Evolutionary conservation across 2,329 filamentous ascomycete species (phyloP).

Genomic region (Diaporthe helianthi): DNA sequence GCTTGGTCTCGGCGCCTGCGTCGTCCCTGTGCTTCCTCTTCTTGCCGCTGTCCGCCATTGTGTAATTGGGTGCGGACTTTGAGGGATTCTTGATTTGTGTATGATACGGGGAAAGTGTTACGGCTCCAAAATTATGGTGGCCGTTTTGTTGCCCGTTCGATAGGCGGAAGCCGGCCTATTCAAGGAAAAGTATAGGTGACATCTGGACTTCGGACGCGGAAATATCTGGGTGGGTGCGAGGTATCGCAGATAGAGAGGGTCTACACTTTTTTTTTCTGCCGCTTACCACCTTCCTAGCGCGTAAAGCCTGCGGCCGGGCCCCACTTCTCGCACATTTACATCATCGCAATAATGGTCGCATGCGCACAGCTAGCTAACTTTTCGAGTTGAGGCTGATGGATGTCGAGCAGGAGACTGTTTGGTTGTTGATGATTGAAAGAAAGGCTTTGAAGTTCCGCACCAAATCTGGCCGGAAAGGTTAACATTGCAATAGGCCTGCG

Average conservation of each 20-base stretch:
- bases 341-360: slow-evolving; percentile 20
- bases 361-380: not conserved
- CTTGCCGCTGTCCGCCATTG: slow-evolving; percentile 52
- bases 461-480: too few relatives aligned
- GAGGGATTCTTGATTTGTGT: not conserved
- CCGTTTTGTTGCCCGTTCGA: not conserved
- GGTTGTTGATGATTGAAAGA: not conserved
- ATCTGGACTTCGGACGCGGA: not conserved
- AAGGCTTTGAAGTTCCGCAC: not conserved
- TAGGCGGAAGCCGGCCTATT: not conserved
- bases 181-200: not conserved
- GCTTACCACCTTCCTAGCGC: slow-evolving; percentile 29
- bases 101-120: not conserved
- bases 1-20: slow-evolving; percentile 45
- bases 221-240: not conserved
- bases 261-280: slow-evolving; percentile 32
- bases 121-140: not conserved
- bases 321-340: slow-evolving; percentile 17
- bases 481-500: not conserved
- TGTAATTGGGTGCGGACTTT: not conserved
- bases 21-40: slow-evolving; percentile 62
- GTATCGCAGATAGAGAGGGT: not conserved
- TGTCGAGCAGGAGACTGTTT: not conserved
- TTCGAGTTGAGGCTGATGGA: not conserved
- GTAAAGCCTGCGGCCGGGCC: not conserved